Evolutionary conservation across 1,139 yeast species (phyloP), one percentile per base, ranked within the genome.

Genomic region (Debaryomyces nepalensis): DNA sequence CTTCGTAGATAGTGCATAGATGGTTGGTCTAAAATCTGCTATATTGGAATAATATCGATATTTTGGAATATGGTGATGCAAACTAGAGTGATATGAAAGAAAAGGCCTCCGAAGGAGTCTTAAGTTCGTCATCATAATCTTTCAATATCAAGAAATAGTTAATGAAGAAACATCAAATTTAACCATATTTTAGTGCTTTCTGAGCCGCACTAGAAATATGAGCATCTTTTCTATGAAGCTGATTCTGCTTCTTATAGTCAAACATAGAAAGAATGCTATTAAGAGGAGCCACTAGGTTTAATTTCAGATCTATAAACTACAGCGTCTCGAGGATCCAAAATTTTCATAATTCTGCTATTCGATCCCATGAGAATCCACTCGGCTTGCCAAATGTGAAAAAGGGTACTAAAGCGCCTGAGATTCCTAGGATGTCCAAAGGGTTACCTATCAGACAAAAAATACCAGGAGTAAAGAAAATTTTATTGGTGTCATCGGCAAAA

Each of bases 1-100:
- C 10, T 86, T 82, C 0, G 98, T 91, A 0, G 98, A 89, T 16
- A 91, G 67, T 0, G 99, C 98, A 68, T 84, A 93, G 4, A 93
- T 83, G 0, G 99, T 93, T 20, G 93, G 83, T 16, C 40, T 24
- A 21, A 18, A 37, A 26, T 32, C 24, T n/a, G 8, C 19, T 4
- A 15, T 19, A n/a, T 18, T 33, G 11, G 37, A 33, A 31, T 19
- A 31, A 11, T n/a, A 19, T 6, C 21, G 2, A 11, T 5, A 4
- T 19, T 11, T 31, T 4, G 33, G 10, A 31, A 31, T 11, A 11
- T 19, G 8, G 19, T 21, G 33, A 11, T 6, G 9, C 14, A 3
- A 16, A n/a, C 23, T 15, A n/a, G 9, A 24, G 16, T 11, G 7
- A 8, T 27, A 14, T n/a, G 15, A 15, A 4, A 5, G 18, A n/a